phyloP scores from a whole-genome alignment of 2,329 filamentous ascomycete genomes.

The Colletotrichum lentis region DNA sequence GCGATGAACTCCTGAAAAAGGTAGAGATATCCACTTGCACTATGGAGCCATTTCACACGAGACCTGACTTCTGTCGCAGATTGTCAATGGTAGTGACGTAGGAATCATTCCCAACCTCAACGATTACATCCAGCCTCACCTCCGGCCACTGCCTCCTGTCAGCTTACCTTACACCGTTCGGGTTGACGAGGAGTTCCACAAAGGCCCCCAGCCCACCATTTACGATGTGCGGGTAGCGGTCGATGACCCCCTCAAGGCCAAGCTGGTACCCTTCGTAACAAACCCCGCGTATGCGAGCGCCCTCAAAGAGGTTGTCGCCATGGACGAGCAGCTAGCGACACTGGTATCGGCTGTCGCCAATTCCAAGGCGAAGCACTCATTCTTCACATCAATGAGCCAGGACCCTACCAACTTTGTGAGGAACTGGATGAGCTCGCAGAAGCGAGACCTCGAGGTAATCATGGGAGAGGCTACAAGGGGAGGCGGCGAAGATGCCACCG shows the following conservation, averaged over 20 bases:
- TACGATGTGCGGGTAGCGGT: conserved; percentile 89
- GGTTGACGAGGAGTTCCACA: conserved; percentile 84
- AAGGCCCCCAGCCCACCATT: conserved; percentile 77
- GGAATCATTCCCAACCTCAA: conserved; percentile 88
- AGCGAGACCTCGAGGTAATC: conserved; percentile 87
- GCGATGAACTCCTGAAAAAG: conserved; percentile 81
- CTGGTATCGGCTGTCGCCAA: conserved; percentile 83
- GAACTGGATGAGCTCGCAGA: conserved; percentile 90
- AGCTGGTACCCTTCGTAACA: conserved; percentile 70
- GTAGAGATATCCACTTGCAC: conserved; percentile 61
- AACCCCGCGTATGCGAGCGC: conserved; percentile 75
- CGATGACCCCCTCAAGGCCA: conserved; percentile 79
- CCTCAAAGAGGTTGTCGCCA: conserved; percentile 76
- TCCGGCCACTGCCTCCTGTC: conserved; percentile 81
- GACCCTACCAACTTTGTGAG: conserved; percentile 86
- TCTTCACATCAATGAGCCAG: conserved; percentile 79
- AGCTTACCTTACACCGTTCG: conserved; percentile 92
- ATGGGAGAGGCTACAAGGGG: conserved; percentile 80
- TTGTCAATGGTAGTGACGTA: conserved; percentile 76
- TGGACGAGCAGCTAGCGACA: conserved; percentile 87
- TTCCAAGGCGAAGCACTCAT: conserved; percentile 89
- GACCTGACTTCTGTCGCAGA: conserved; percentile 53
- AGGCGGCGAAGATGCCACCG: conserved; percentile 62
- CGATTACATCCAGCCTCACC: conserved; percentile 80
- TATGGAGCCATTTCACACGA: not conserved